Base-by-base conservation (phyloP, 2,329 filamentous ascomycete genomes). In the Zymoseptoria ardabiliae region DNA sequence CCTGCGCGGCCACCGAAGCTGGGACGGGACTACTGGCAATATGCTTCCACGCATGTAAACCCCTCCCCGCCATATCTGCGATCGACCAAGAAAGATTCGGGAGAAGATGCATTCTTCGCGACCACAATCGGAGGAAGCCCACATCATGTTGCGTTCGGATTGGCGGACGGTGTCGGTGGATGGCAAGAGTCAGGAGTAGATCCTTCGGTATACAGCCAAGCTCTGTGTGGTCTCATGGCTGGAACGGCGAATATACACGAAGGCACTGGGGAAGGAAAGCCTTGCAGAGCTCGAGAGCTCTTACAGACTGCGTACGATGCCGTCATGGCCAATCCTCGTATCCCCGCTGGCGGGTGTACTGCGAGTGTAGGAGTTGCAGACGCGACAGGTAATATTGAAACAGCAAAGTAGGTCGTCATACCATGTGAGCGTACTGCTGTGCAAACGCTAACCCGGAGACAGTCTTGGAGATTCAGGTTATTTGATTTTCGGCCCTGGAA, bases 91-190 rank as follows among this genome's bases (percentile, higher is more conserved):
- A 63, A 85, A 89, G 22, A 89, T 88, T 54, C 87, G 85, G 94
- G 94, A 17, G 92, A 99, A 75, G 94, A 99, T 81, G 90, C 94
- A 59, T 97, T 97, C 78, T 99, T 99, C 75, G 88, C 94, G 68
- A 75, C 88, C 70, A 85, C 86, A 22, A 79, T 97, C n/a, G 90
- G 71, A 11, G 69, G 89, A 55, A 83, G 85, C 63, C 82, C 82
- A 1, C 81, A 85, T 45, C 81, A 85, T 49, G 83, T 96, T 10
- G 90, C 92, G 0, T 87, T 99, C 66, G 94, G 91, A 19, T 84
- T 99, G 22, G 91, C 92, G 56, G 94, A 99, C 72, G 94, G 94
- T 10, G 94, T 99, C 0, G 94, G 94, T 53, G 94, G 94, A 41
- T 99, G 94, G 92, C 85, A 88, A 63, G 90, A 96, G 68, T 93